Conservation (phyloP, 192 early-diverging fungal genomes). For the Pilobolus umbonatus region DNA sequence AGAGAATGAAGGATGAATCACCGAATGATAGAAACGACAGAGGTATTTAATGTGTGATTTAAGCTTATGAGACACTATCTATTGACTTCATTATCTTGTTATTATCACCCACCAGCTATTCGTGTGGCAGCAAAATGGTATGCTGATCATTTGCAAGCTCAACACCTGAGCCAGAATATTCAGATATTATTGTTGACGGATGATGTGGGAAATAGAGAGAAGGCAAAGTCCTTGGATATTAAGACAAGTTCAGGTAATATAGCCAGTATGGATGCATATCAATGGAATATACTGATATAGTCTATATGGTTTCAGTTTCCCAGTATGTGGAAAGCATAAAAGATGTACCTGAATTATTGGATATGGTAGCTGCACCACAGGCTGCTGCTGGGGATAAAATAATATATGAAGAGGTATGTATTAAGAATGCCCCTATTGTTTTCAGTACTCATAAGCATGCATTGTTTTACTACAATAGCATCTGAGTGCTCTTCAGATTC, state of each 20-base stretch:
- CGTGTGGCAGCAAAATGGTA: constrained; percentile 87
- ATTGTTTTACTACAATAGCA: constrained; percentile 57
- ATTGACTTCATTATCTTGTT: too few species aligned
- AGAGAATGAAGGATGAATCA: constrained; percentile 72
- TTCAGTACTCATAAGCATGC: too few species aligned
- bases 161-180: constrained; percentile 25
- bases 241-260: constrained; percentile 57
- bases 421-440: too few species aligned
- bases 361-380: constrained; percentile 72
- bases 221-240: constrained; percentile 60
- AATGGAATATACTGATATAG: not conserved
- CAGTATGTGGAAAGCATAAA: constrained; percentile 70
- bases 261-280: not conserved
- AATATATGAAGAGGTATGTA: constrained; percentile 57
- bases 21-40: constrained; percentile 96
- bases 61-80: too few species aligned
- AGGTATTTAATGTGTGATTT: constrained; percentile 44
- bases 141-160: constrained; percentile 54
- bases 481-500: constrained; percentile 67
- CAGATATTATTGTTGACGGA: constrained; percentile 79
- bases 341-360: constrained; percentile 84
- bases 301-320: constrained; percentile 43
- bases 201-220: constrained; percentile 81
- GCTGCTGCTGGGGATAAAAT: constrained; percentile 49
- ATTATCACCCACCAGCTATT: constrained; percentile 83